Evolutionary conservation across 2,329 filamentous ascomycete genomes (phyloP).

Genomic region (Metarhizium guizhouense): DNA sequence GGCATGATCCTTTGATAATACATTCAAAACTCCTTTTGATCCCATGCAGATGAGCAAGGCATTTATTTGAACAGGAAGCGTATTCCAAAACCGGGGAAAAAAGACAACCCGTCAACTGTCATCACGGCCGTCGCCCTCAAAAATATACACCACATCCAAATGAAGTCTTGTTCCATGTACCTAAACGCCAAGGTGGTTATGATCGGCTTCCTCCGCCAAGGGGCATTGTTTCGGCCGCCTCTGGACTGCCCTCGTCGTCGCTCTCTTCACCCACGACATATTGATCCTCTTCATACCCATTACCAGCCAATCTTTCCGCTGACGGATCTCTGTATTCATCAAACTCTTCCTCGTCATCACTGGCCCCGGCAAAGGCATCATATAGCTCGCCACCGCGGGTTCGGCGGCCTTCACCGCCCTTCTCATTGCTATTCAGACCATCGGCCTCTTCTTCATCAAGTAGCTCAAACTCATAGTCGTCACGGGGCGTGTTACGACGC

Average conservation of each 20-base stretch:
- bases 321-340: constrained; percentile 33
- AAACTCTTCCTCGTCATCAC: constrained; percentile 52
- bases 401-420: constrained; percentile 35
- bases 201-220: constrained; percentile 11
- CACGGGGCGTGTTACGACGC: constrained; percentile 63
- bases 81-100: background rate
- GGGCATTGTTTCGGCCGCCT: constrained; percentile 15
- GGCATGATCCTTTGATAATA: background rate
- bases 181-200: background rate
- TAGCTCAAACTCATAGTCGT: constrained; percentile 91
- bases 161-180: background rate
- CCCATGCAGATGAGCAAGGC: background rate
- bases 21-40: background rate
- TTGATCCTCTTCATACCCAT: constrained; percentile 23
- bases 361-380: constrained; percentile 90
- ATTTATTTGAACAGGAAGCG: background rate
- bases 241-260: constrained; percentile 27
- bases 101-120: background rate
- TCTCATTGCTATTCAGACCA: constrained; percentile 39
- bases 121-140: background rate
- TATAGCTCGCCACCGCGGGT: constrained; percentile 81
- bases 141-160: background rate
- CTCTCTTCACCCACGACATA: constrained; percentile 43
- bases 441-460: constrained; percentile 72
- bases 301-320: constrained; percentile 17